phyloP scores from a whole-genome alignment of 1,139 yeast species.

The Debaryomyces sp. region DNA sequence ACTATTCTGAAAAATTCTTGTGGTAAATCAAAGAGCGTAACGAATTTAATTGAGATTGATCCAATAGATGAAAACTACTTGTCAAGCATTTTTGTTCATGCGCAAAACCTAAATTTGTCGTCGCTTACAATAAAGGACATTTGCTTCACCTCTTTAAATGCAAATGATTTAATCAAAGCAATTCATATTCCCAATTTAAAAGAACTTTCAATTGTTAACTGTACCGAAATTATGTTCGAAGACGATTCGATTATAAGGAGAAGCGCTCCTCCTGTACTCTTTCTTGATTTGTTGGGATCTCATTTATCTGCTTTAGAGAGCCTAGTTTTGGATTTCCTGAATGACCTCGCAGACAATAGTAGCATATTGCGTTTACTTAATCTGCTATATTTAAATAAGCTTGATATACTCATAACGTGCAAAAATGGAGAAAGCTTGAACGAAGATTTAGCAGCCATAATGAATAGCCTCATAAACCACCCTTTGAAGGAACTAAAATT shows the following conservation, averaged over 20 bases:
- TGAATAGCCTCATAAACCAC: constrained; percentile 10
- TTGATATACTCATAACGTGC: constrained; percentile 18
- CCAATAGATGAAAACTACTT: constrained; percentile 17
- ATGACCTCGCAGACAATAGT: constrained; percentile 21
- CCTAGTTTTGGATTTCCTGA: constrained; percentile 20
- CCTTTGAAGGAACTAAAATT: constrained; percentile 8
- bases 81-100: constrained; percentile 15
- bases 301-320: constrained; percentile 13
- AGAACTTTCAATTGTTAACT: constrained; percentile 22
- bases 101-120: constrained; percentile 12
- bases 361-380: constrained; percentile 15
- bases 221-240: constrained; percentile 22
- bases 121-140: constrained; percentile 21
- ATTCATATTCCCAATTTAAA: constrained; percentile 18
- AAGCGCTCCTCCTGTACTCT: constrained; percentile 13
- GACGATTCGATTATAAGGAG: constrained; percentile 13
- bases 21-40: constrained; percentile 1
- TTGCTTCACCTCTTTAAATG: constrained; percentile 17
- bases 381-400: constrained; percentile 11
- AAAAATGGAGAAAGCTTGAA: constrained; percentile 19
- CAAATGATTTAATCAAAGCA: constrained; percentile 13
- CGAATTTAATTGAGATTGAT: constrained; percentile 14
- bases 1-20: constrained; percentile 12
- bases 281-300: constrained; percentile 16
- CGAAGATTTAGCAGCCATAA: constrained; percentile 12